Conservation (phyloP, 306 rosid species). For the Spatholobus suberectus region DNA sequence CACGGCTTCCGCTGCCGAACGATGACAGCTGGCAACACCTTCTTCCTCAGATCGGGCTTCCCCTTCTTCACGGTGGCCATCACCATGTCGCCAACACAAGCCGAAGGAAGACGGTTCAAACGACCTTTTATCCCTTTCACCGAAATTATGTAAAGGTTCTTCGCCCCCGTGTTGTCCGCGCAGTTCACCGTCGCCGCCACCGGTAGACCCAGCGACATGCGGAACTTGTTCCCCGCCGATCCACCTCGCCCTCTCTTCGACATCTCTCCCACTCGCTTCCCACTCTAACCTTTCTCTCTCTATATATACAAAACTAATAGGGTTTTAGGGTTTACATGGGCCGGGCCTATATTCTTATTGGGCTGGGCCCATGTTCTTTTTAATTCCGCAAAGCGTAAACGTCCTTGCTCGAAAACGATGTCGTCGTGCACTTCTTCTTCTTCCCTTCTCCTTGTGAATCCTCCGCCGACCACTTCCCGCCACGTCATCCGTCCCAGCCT, state of each 20-base stretch:
- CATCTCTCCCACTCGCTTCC: background rate
- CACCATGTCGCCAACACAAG: slow-evolving; percentile 97
- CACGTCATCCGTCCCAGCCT: slow-evolving; percentile 21
- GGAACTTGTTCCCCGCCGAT: slow-evolving; percentile 89
- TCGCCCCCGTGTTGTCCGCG: slow-evolving; percentile 91
- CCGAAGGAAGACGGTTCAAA: slow-evolving; percentile 85
- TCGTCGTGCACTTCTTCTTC: slow-evolving; percentile 22
- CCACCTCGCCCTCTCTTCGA: slow-evolving; percentile 72
- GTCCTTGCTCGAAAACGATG: slow-evolving; percentile 18
- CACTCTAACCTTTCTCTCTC: background rate
- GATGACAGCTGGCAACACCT: slow-evolving; percentile 91
- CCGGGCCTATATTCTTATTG: background rate
- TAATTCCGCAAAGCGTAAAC: background rate
- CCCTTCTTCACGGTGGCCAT: slow-evolving; percentile 98
- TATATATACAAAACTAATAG: background rate
- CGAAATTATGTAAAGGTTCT: slow-evolving; percentile 88
- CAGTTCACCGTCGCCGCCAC: slow-evolving; percentile 98
- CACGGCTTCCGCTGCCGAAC: slow-evolving; percentile 92
- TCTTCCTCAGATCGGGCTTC: slow-evolving; percentile 90
- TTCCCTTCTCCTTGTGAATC: slow-evolving; percentile 26
- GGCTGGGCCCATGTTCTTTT: background rate
- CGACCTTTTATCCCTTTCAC: slow-evolving; percentile 95
- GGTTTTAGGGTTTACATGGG: slow-evolving; percentile 10
- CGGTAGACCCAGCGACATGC: slow-evolving; percentile 95
- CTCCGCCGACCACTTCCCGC: slow-evolving; percentile 36